Evolutionary conservation across 345 rosid species (phyloP), one percentile per base, ranked within the genome.

Genomic region (Mangifera indica): DNA sequence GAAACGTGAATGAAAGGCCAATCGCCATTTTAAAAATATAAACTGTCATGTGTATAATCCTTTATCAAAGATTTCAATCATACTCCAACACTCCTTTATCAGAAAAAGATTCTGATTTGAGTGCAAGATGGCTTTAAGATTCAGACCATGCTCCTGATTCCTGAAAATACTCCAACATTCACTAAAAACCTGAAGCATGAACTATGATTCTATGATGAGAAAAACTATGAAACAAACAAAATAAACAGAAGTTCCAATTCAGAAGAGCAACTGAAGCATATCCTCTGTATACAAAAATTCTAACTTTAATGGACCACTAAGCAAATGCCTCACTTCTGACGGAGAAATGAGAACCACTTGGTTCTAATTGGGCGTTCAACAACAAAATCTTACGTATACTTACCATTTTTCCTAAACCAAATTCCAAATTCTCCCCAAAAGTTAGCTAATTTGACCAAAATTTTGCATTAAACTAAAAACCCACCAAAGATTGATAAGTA

Each of bases 1-100:
- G 66, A 60, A 46, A 60, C 58, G 26, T 8, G 45, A 64, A n/a
- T 29, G 58, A 70, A 49, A 61, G 49, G 25, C 18, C 32, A n/a
- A 70, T 15, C 5, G 22, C 18, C 63, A 14, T 17, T 15, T n/a
- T 52, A 10, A 26, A 37, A 20, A 3, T 10, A 11, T 63, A 10
- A 37, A 45, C 7, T 6, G 14, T 12, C 21, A n/a, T 42, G 18
- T 5, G 45, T 45, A 44, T 14, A 7, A 60, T 29, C 52, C 14
- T 40, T 45, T 12, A 22, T 13, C 51, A 56, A 55, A 68, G 29
- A 63, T 42, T 20, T 34, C 25, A 0, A 42, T 7, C 32, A 21
- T 57, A n/a, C n/a, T n/a, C n/a, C n/a, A n/a, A n/a, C n/a, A n/a
- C n/a, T n/a, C n/a, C n/a, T n/a, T n/a, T n/a, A n/a, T n/a, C n/a